Evolutionary conservation across 129 eudicot species (phyloP).

Genomic region (Rutidosis leptorrhynchoides): DNA sequence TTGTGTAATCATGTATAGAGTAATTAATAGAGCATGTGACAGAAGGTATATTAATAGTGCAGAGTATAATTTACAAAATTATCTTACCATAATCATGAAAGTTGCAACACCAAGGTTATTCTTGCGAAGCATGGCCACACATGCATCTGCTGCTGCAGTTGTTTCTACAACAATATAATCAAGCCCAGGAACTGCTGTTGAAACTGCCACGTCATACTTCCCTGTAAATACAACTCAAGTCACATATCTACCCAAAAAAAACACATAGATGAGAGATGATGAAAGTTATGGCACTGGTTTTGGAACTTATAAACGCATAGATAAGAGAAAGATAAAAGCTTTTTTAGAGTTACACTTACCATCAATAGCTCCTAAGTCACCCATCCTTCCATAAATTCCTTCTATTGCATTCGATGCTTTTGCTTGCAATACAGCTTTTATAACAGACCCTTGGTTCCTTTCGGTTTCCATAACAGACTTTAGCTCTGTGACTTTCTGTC

Average conservation of each 20-base stretch:
- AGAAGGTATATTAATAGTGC: not conserved
- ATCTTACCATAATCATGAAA: constrained; percentile 83
- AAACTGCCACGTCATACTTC: constrained; percentile 84
- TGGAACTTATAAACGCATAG: not conserved
- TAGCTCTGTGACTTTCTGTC: constrained; percentile 84
- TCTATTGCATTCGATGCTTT: constrained; percentile 66
- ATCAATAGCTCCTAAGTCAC: constrained; percentile 91
- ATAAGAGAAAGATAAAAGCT: not conserved
- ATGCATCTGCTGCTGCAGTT: constrained; percentile 85
- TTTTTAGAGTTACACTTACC: constrained; percentile 29
- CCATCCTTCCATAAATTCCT: constrained; percentile 95
- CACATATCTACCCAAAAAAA: not conserved
- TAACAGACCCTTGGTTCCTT: constrained; percentile 78
- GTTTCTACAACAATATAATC: constrained; percentile 97
- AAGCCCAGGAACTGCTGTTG: constrained; percentile 92
- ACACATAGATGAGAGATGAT: not conserved
- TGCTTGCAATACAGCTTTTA: constrained; percentile 81
- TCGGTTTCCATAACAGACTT: constrained; percentile 73
- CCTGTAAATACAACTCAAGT: constrained; percentile 48
- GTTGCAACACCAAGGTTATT: constrained; percentile 94
- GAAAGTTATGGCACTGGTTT: not conserved
- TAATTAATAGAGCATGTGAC: constrained; percentile 2
- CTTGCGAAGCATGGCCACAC: constrained; percentile 82
- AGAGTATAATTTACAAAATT: not conserved
- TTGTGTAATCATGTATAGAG: too few species aligned